Conservation (phyloP, 257 asterid species). For the Solanum lycopersicoides region DNA sequence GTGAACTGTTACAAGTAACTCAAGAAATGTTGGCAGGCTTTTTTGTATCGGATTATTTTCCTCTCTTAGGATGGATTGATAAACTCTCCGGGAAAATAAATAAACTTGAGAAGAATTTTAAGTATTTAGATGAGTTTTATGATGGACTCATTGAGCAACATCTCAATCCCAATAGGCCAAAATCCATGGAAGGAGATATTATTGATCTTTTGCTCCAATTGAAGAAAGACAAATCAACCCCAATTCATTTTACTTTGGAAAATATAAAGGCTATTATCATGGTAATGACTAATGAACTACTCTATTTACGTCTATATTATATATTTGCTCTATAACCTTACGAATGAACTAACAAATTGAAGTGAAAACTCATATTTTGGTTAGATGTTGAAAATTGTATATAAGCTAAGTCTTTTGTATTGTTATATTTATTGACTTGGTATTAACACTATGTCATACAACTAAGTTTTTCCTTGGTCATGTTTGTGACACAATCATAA, state of each 20-base stretch:
- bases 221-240: background rate
- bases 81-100: background rate
- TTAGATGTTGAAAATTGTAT: too few relatives aligned
- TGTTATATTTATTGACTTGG: background rate
- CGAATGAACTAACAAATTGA: background rate
- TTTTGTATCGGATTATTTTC: constrained; percentile 1
- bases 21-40: background rate
- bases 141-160: background rate
- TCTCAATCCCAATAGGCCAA: background rate
- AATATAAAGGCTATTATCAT: constrained; percentile 6
- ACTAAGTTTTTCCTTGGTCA: background rate
- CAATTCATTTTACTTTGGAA: background rate
- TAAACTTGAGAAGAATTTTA: background rate
- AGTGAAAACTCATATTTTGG: too few relatives aligned
- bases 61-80: constrained; percentile 12
- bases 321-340: background rate
- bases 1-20: background rate
- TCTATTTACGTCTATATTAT: background rate
- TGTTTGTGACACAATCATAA: background rate
- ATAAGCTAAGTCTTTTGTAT: background rate
- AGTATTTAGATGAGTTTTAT: background rate
- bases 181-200: background rate
- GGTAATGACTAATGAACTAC: background rate
- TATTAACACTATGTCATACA: background rate
- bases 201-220: constrained; percentile 9